A percentile compares a stretch with the other conserved stretches of the same genome.
Conservation (phyloP, 73 alveolate genomes). For the Symbiodinium natans region DNA sequence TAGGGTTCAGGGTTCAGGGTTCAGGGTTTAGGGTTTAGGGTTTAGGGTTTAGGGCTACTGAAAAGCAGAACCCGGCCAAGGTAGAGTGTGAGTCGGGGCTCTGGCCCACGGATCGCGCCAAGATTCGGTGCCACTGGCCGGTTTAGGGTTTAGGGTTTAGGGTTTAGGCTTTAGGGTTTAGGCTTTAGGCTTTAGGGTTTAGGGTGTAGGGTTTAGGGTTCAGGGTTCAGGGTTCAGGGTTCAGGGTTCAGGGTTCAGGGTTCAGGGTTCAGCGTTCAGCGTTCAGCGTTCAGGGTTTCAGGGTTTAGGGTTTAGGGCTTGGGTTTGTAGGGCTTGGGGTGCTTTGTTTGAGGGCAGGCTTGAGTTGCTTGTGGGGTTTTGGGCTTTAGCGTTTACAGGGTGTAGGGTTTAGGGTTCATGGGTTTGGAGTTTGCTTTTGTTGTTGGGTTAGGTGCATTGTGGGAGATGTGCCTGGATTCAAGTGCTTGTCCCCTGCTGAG, state of each 20-base stretch:
- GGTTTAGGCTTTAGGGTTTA: not conserved
- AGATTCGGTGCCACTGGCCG: constrained; percentile 32
- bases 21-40: no score
- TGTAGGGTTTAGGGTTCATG: no score
- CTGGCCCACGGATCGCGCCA: constrained; percentile 91
- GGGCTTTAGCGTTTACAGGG: no score
- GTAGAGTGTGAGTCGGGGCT: constrained; percentile 75
- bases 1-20: not conserved
- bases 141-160: not conserved
- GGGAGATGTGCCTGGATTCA: no score
- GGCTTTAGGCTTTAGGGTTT: not conserved
- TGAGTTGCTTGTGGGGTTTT: no score
- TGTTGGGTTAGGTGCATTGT: no score
- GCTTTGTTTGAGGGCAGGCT: no score
- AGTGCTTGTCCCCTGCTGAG: no score
- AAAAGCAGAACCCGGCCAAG: not conserved
- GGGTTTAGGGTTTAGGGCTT: no score
- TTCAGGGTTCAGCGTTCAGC: not conserved
- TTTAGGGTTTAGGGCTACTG: no score
- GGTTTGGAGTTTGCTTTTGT: no score
- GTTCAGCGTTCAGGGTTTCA: not conserved
- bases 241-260: not conserved
- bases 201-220: not conserved
- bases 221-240: not conserved
- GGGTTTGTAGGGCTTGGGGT: no score